Base-by-base conservation (phyloP, 306 rosid genomes). In the Hippophae gyantsensis region DNA sequence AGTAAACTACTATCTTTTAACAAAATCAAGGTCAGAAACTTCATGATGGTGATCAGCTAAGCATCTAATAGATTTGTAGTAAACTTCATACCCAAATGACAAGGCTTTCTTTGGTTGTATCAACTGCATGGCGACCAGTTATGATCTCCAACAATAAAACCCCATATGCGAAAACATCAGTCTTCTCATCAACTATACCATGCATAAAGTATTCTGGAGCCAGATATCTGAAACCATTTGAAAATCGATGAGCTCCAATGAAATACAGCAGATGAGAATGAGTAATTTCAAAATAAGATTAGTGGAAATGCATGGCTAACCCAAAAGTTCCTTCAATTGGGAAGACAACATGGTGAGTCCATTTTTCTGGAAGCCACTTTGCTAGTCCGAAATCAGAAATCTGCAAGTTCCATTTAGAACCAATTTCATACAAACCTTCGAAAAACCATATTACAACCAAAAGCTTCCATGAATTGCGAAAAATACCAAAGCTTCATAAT, bases 251-350 rank as follows among this genome's bases (percentile, higher is more conserved):
- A 47, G 14, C 8, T 13, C 52, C 42, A 11, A 50, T 51, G 48
- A 41, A 13, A 11, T 46, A 46, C 7, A 53, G 13, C 6, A 51
- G 7, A 11, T 13, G 23, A 56, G 11, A 46, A 38, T 54, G 7
- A 42, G 46, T 38, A 66, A 38, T 46, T 11, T 0, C 4, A 62
- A 61, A 32, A 52, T 18, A 52, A n/a, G 26, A 52, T 25, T 43
- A 18, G 32, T 41, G 73, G 62, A 59, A 67, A 47, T 40, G 61
- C 63, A 13, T 12, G 53, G 59, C 93, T 72, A 57, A 92, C 99
- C 99, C 99, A 42, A 93, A 93, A 73, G 99, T 93, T 67, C 99
- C 99, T 75, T 93, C 99, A 53, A 93, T 86, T 42, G 99, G 99
- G 79, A 75, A 93, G 49, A 86, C 94, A 45, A 93, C 85, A 61